phyloP scores from a whole-genome alignment of 805 yeast genomes.

The Cyberlindnera suaveolens region DNA sequence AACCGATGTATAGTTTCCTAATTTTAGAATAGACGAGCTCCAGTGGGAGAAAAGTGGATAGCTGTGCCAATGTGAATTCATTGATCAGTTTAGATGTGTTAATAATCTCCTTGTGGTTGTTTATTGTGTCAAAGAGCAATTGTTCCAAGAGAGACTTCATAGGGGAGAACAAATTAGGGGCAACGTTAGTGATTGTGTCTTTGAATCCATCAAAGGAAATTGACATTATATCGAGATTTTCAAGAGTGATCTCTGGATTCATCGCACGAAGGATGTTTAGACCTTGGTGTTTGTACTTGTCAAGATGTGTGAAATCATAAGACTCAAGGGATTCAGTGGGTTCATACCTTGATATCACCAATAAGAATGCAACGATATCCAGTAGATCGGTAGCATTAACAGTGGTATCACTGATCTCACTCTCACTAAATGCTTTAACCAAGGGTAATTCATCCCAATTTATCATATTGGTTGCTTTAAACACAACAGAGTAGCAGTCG shows the following conservation, averaged over 20 bases:
- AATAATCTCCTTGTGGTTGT: constrained; percentile 8
- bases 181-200: constrained; percentile 19
- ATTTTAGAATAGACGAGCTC: constrained; percentile 41
- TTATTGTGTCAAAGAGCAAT: constrained; percentile 25
- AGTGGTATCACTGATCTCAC: constrained; percentile 31
- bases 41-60: constrained; percentile 32
- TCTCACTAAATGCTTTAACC: constrained; percentile 37
- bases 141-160: constrained; percentile 38
- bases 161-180: constrained; percentile 41
- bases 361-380: constrained; percentile 41
- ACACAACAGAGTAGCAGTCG: constrained; percentile 12
- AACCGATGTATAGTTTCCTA: constrained; percentile 61
- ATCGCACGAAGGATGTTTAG: constrained; percentile 43
- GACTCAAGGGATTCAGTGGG: constrained; percentile 28
- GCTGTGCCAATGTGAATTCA: constrained; percentile 33
- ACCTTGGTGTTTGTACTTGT: constrained; percentile 38
- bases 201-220: too few relatives aligned
- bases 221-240: constrained; percentile 14
- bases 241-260: constrained; percentile 30
- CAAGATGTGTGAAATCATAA: constrained; percentile 31
- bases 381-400: constrained; percentile 37
- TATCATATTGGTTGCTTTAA: constrained; percentile 8
- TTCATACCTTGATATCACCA: constrained; percentile 37
- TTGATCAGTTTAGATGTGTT: constrained; percentile 33
- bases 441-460: constrained; percentile 28